Evolutionary conservation across 2,329 filamentous ascomycete species (phyloP).

Genomic region (Stromatinia cepivora): DNA sequence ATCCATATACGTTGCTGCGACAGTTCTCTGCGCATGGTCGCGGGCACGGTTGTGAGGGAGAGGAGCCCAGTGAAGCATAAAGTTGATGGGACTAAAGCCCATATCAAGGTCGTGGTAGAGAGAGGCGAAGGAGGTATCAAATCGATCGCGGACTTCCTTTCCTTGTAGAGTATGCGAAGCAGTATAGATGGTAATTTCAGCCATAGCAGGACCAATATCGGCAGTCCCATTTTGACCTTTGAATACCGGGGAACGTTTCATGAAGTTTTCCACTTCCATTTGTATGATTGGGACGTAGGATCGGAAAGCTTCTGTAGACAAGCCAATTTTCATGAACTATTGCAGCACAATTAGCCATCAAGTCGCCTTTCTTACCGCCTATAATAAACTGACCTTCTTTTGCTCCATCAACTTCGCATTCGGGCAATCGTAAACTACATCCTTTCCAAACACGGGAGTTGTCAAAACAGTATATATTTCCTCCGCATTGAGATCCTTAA

Average conservation of each 20-base stretch:
- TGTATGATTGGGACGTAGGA: constrained; percentile 78
- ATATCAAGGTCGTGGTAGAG: constrained; percentile 89
- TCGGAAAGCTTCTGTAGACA: constrained; percentile 72
- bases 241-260: constrained; percentile 67
- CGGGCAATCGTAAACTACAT: constrained; percentile 88
- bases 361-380: background rate
- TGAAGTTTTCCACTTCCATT: constrained; percentile 70
- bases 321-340: constrained; percentile 77
- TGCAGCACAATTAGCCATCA: constrained; percentile 29
- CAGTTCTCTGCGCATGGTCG: constrained; percentile 75
- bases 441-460: constrained; percentile 72
- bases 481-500: constrained; percentile 86
- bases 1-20: constrained; percentile 79
- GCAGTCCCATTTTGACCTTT: constrained; percentile 67
- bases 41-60: constrained; percentile 85
- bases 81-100: constrained; percentile 88
- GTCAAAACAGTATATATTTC: constrained; percentile 83
- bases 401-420: constrained; percentile 94
- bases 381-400: constrained; percentile 67
- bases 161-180: constrained; percentile 84
- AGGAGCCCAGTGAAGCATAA: constrained; percentile 84
- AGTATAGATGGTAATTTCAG: constrained; percentile 87
- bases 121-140: constrained; percentile 76
- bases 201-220: constrained; percentile 74
- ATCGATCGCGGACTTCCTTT: constrained; percentile 75